A percentile compares a stretch with the other conserved stretches of the same genome.
These are phyloP conservation scores for Colletotrichum tropicale DNA, from an alignment of 2,329 filamentous ascomycete genomes.

Conservation along the genomic window DNA sequence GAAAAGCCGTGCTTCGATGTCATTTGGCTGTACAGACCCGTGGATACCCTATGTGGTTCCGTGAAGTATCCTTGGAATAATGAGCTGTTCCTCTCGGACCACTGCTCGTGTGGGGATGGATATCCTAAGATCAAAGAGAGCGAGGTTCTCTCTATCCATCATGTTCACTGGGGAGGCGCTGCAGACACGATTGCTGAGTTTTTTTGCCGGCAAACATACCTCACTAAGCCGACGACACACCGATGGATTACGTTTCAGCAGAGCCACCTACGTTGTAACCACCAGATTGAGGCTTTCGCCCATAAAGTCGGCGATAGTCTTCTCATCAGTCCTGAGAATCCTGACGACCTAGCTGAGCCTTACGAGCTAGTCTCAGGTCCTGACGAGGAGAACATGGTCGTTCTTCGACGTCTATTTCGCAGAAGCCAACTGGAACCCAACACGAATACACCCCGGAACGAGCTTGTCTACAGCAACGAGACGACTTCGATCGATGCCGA, in stretches of 20 bases:
- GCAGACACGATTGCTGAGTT: constrained; percentile 55
- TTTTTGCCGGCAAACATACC: constrained; percentile 75
- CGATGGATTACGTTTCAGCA: constrained; percentile 65
- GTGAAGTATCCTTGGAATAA: constrained; percentile 73
- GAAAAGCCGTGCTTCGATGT: constrained; percentile 60
- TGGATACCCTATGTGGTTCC: constrained; percentile 71
- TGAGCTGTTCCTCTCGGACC: constrained; percentile 78
- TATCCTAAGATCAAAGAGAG: constrained; percentile 50
- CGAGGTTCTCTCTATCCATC: constrained; percentile 62
- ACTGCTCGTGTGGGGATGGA: constrained; percentile 69
- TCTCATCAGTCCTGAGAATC: constrained; percentile 42
- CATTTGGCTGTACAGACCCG: constrained; percentile 75
- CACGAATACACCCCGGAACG: constrained; percentile 51
- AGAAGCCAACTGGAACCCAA: constrained; percentile 43
- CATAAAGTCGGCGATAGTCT: constrained; percentile 61
- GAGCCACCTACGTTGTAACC: constrained; percentile 58
- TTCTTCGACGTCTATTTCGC: constrained; percentile 59
- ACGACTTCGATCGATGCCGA: constrained; percentile 37
- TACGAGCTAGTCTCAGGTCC: constrained; percentile 56
- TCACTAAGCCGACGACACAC: constrained; percentile 64
- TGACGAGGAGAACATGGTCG: constrained; percentile 32
- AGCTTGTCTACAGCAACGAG: constrained; percentile 61
- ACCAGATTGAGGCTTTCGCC: constrained; percentile 41
- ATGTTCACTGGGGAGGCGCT: constrained; percentile 61
- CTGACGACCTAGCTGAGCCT: constrained; percentile 55